phyloP scores from a whole-genome alignment of 164 flowering plant species.

The Vitis rotundifolia region DNA sequence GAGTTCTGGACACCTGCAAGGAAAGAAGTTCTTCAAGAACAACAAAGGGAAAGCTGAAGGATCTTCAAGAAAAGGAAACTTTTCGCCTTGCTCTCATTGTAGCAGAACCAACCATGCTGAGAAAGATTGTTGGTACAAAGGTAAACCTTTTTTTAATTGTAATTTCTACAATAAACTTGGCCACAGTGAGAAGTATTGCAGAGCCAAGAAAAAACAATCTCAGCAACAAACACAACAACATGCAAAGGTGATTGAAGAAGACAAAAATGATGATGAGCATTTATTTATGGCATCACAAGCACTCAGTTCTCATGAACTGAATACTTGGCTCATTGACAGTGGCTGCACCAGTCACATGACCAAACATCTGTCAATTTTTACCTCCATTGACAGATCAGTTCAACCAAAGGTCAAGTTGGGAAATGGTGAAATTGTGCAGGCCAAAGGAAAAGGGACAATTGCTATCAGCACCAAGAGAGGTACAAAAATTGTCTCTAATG shows the following conservation, averaged over 20 bases:
- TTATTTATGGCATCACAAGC: too few relatives aligned
- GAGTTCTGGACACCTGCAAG: too few relatives aligned
- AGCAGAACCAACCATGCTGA: background rate
- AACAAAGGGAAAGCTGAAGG: background rate
- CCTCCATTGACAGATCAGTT: too few relatives aligned
- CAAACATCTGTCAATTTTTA: too few relatives aligned
- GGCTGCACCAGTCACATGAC: too few relatives aligned
- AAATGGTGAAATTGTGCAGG: background rate
- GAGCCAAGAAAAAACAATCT: too few relatives aligned
- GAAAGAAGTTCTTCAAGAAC: too few relatives aligned
- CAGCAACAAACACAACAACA: background rate
- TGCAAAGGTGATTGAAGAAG: background rate
- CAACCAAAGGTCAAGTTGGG: background rate
- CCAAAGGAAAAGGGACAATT: background rate
- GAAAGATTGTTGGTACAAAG: background rate
- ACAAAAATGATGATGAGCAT: background rate
- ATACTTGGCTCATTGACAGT: too few relatives aligned
- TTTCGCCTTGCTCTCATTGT: background rate
- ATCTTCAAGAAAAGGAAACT: background rate
- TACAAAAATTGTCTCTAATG: background rate
- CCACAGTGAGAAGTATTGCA: background rate
- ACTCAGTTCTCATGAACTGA: too few relatives aligned
- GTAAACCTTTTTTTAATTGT: background rate
- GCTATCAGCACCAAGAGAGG: background rate
- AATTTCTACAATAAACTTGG: background rate